Evolutionary conservation across 2,329 filamentous ascomycete species (phyloP), one percentile per base, ranked within the genome.

Genomic region (Aspergillus vadensis): DNA sequence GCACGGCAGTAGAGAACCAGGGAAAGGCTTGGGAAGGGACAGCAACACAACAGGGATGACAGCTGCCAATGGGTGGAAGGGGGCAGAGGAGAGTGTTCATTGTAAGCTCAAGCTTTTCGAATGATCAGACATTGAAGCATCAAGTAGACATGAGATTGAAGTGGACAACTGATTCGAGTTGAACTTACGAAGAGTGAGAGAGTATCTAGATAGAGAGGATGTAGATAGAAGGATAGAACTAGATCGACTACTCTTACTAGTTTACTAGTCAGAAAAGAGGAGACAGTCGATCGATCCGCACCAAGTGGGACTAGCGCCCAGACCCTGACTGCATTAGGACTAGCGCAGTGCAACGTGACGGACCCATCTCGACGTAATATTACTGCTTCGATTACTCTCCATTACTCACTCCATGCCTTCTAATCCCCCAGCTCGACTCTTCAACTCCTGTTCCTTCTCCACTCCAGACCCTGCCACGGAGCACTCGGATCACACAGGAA

Each of bases 1-100:
- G 58, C 50, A 62, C 57, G 19, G 23, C 27, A 32, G 50, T 15
- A 54, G 50, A 59, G 57, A 61, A 43, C 57, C 43, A 57, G 23
- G 50, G 54, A 23, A 53, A 27, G 23, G 44, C 10, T 7, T n/a
- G 48, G 17, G 23, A 44, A 32, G 25, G 27, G 19, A 23, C n/a
- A 23, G 25, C 49, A 21, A 15, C 19, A 12, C n/a, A 52, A 30
- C 44, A 49, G 44, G 44, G 44, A 49, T 49, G 44, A 49, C 44
- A 49, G 44, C 44, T 49, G 44, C 44, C 23, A 49, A 15, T 5
- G 25, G 25, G 25, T 27, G 7, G 25, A 27, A 27, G 25, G 25
- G 12, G 6, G 38, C 3, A 17, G 14, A 41, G 15, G 14, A n/a
- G 15, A 19, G 39, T n/a, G 39, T n/a, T 19, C 25, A 7, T 27